Percentiles rank a stretch among this genome's conserved stretches.
These are phyloP conservation scores for Barbarea vulgaris DNA, from an alignment of 345 rosid species.

Conservation along the genomic window DNA sequence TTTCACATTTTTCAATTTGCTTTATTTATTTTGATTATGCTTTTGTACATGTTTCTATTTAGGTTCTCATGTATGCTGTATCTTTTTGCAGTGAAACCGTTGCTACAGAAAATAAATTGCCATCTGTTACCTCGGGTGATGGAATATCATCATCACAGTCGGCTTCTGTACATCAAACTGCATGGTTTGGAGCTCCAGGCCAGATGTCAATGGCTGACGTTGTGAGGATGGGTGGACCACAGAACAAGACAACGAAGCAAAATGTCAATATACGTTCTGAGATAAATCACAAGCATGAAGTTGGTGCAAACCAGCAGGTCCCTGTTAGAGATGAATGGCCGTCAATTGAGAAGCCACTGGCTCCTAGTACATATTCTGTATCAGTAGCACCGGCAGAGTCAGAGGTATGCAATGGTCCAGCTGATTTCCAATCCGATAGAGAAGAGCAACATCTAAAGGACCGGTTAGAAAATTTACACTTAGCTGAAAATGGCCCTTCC, in stretches of 20 bases:
- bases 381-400: conserved; percentile 56
- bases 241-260: conserved; percentile 46
- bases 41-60: conserved; percentile 16
- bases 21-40: neutral
- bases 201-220: conserved; percentile 96
- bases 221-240: conserved; percentile 97
- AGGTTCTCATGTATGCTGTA: conserved; percentile 34
- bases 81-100: conserved; percentile 61
- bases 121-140: conserved; percentile 48
- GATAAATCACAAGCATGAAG: conserved; percentile 45
- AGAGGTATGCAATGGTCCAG: conserved; percentile 51
- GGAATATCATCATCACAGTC: conserved; percentile 55
- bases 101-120: conserved; percentile 51
- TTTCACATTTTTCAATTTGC: neutral
- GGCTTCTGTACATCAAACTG: conserved; percentile 67
- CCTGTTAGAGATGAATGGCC: conserved; percentile 68
- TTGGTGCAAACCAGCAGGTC: conserved; percentile 47
- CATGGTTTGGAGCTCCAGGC: conserved; percentile 80
- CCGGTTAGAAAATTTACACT: conserved; percentile 56
- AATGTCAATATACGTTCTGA: conserved; percentile 41
- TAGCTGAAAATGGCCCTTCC: conserved; percentile 54
- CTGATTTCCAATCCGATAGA: conserved; percentile 59
- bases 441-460: conserved; percentile 53
- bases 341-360: conserved; percentile 60
- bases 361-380: conserved; percentile 48